Base-by-base conservation (phyloP, 257 asterid genomes). In the Petrea volubilis region DNA sequence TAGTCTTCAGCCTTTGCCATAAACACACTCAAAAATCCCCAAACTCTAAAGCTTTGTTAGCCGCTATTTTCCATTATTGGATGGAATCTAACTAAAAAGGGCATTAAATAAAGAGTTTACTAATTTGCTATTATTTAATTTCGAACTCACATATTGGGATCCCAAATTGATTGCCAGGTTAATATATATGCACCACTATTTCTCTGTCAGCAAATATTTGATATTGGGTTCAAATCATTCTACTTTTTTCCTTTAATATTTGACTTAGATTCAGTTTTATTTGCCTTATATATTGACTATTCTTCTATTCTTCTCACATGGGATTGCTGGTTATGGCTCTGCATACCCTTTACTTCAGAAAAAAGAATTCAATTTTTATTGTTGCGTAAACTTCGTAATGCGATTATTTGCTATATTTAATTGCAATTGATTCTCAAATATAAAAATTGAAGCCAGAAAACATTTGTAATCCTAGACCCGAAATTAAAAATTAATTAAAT, bases 141-240 rank as follows among this genome's bases (percentile, higher is more conserved):
- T 68, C 58, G 55, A 60, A 60, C 24, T 55, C 27, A 1, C 20
- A 46, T 62, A 58, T 76, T 63, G 81, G 77, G 79, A 80, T 76
- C 67, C 77, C 65, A 31, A 56, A 71, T 57, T 18, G 6, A 14
- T 33, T 13, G 3, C 23, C 62, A 51, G n/a, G n/a, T n/a, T n/a
- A n/a, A 20, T 28, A 58, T 43, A 55, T 68, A 6, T 55, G 61
- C 18, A 25, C 20, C 36, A 70, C 27, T 49, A 20, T 29, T 38
- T 27, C 61, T 59, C 52, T 36, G 60, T 57, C 64, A 40, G 7
- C 7, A 40, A 47, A 70, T 70, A 34, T 70, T 70, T 36, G 28
- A 46, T 27, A 49, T 71, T 60, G 18, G 23, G 28, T 58, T 43
- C 68, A 58, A 36, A 17, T 51, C 21, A 47, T 64, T 25, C n/a